Evolutionary conservation across 257 asterid genomes (phyloP).

Genomic region (Nicotiana sylvestris): DNA sequence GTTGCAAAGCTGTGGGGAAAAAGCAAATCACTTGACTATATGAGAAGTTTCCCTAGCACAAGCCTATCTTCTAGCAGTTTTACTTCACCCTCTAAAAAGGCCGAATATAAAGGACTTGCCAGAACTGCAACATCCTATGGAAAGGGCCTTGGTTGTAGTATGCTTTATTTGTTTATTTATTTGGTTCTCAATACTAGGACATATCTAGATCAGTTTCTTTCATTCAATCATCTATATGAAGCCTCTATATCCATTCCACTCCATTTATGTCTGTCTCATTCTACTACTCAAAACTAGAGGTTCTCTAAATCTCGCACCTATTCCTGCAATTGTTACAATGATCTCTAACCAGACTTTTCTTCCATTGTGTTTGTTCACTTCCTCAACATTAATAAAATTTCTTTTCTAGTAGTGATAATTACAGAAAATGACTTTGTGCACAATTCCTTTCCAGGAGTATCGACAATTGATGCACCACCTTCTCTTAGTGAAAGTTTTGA

Average conservation of each 20-base stretch:
- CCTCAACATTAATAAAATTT: neutral
- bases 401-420: neutral
- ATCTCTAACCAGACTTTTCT: neutral
- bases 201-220: neutral
- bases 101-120: neutral
- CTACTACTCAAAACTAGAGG: neutral
- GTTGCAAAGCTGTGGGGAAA: neutral
- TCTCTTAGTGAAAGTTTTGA: neutral
- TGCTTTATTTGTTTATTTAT: slow-evolving; percentile 2
- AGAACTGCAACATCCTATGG: neutral
- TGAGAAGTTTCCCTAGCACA: neutral
- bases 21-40: neutral
- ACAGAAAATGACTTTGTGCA: neutral
- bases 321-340: no score
- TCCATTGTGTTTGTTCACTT: neutral
- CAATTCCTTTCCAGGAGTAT: neutral
- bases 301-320: no score
- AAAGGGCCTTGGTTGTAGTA: neutral
- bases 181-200: neutral
- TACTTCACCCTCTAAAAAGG: neutral
- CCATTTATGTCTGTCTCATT: neutral
- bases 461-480: neutral
- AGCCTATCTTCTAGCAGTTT: neutral
- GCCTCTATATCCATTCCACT: neutral
- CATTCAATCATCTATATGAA: no score